Conservation (phyloP, 2,329 filamentous ascomycete species). For the Aspergillus sp. region DNA sequence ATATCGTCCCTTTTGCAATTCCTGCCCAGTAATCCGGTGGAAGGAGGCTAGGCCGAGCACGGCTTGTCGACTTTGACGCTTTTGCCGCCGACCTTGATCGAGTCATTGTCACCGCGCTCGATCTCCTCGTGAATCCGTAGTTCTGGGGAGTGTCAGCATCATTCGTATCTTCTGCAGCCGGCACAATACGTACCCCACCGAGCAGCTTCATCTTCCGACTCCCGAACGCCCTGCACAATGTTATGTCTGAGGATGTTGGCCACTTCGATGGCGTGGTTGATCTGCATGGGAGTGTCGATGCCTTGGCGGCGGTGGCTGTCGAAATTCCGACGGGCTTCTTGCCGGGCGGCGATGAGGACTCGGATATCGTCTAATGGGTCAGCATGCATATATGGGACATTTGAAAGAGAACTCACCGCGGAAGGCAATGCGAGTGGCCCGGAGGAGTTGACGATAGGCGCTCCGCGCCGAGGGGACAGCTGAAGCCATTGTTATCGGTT, state of each 20-base stretch:
- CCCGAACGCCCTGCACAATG: slow-evolving; percentile 74
- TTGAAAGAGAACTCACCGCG: slow-evolving; percentile 55
- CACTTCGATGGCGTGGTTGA: slow-evolving; percentile 79
- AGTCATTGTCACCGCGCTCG: slow-evolving; percentile 90
- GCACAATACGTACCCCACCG: slow-evolving; percentile 34
- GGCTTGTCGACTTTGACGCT: slow-evolving; percentile 42
- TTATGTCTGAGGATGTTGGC: slow-evolving; percentile 78
- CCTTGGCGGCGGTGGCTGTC: slow-evolving; percentile 62
- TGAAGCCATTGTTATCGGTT: slow-evolving; percentile 20
- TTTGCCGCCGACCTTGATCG: slow-evolving; percentile 63
- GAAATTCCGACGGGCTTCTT: slow-evolving; percentile 73
- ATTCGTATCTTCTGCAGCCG: neutral
- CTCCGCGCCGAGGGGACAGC: slow-evolving; percentile 58
- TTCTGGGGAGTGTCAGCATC: slow-evolving; percentile 51
- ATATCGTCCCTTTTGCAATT: slow-evolving; percentile 7
- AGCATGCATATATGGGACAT: neutral
- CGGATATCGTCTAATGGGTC: slow-evolving; percentile 62
- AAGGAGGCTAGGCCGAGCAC: slow-evolving; percentile 33
- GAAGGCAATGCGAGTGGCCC: slow-evolving; percentile 80
- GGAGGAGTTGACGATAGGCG: slow-evolving; percentile 79
- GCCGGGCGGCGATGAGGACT: slow-evolving; percentile 68
- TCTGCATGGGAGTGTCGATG: slow-evolving; percentile 60
- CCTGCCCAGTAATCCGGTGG: neutral
- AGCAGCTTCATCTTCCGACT: slow-evolving; percentile 29
- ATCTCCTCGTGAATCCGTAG: slow-evolving; percentile 87